Base-by-base conservation (phyloP, 768 basidiomycete species). In the Lactifluus pinguis region DNA sequence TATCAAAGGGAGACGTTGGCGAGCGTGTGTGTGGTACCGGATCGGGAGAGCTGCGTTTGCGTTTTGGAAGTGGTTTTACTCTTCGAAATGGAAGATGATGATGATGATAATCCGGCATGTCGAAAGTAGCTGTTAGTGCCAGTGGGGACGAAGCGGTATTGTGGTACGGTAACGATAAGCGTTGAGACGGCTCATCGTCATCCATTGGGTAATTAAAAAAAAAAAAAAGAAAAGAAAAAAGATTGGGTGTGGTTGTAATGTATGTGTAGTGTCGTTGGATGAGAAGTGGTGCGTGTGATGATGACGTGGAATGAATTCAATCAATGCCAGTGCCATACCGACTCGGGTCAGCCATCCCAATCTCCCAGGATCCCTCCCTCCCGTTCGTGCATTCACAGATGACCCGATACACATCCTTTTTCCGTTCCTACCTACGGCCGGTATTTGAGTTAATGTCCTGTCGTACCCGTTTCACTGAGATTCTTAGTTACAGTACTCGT, bases 51-150 rank as follows among this genome's bases (percentile, higher is more conserved):
- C 81, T 84, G 62, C 85, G 82, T 63, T 84, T 79, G 65, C 89
- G 81, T 74, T 89, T 89, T 30, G 89, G 88, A 45, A 89, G 78
- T 44, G 89, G 89, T 70, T 89, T 90, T 68, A 89, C 79, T 64
- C 83, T 77, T 66, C 88, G 79, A 55, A 83, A 74, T 42, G 80
- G 71, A 47, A 82, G 80, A 69, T 25, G 25, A 25, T 25, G 25
- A 25, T 25, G 25, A 25, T 25, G 25, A 25, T 83, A 80, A 69
- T 84, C 80, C 68, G 84, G 79, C 59, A 78, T 74, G 73, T 86
- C 85, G 75, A 85, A 84, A 5, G 11, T 13, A 25, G 25, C 25
- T 25, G 25, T 25, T 25, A 25, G 2, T 25, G 25, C 25, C 25
- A 25, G 25, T 42, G 57, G 39, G 45, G 62, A 63, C 38, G 62